Evolutionary conservation across 768 basidiomycete species (phyloP).

Genomic region (Arthromyces matolae): DNA sequence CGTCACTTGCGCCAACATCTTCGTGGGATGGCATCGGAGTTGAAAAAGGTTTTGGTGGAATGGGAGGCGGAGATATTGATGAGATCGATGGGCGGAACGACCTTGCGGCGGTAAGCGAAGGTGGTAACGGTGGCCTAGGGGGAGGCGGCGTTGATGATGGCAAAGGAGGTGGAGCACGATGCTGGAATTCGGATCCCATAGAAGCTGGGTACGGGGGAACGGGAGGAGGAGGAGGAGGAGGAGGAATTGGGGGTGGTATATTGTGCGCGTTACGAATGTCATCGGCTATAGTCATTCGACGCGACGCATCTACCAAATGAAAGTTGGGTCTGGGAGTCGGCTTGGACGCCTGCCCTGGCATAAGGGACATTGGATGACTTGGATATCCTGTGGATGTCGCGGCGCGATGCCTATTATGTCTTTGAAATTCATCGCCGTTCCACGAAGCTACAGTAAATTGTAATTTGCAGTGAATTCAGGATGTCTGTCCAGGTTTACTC

Average conservation of each 20-base stretch:
- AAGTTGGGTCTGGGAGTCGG: conserved; percentile 21
- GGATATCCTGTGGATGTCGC: conserved; percentile 20
- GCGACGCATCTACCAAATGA: conserved; percentile 18
- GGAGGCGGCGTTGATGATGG: conserved; percentile 16
- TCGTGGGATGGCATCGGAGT: neutral
- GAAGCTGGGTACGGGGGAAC: conserved; percentile 32
- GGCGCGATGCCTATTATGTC: conserved; percentile 13
- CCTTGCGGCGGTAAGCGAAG: conserved; percentile 3
- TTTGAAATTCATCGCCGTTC: conserved; percentile 7
- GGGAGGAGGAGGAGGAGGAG: conserved; percentile 17
- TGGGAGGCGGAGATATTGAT: conserved; percentile 29
- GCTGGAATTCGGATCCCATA: conserved; percentile 25
- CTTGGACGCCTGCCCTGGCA: conserved; percentile 19
- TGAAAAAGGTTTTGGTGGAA: conserved; percentile 37
- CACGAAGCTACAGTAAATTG: conserved; percentile 13
- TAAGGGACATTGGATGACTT: conserved; percentile 18
- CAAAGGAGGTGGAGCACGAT: conserved; percentile 22
- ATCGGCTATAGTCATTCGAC: conserved; percentile 14
- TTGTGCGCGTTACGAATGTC: conserved; percentile 15
- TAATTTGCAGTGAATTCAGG: neutral
- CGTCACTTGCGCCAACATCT: neutral
- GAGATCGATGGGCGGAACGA: conserved; percentile 10
- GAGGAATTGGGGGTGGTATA: neutral
- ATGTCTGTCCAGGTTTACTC: neutral
- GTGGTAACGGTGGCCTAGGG: conserved; percentile 25